Percentiles rank a stretch among this genome's conserved stretches.
Conservation (phyloP, 2,329 filamentous ascomycete species). For the Magnaporthales sp. region DNA sequence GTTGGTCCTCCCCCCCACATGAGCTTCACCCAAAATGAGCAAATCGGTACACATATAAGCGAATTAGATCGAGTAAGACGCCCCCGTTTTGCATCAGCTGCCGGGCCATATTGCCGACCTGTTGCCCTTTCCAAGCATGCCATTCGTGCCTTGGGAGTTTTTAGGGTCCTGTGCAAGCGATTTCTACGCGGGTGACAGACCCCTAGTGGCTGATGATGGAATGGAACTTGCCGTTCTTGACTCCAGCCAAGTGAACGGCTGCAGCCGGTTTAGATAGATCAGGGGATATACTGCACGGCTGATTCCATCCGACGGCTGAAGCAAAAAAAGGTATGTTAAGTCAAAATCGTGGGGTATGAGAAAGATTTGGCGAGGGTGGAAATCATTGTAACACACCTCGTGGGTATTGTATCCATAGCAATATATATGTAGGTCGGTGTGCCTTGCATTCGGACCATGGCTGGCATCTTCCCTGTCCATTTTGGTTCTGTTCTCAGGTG, state of each 20-base stretch:
- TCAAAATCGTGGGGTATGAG: background rate
- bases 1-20: background rate
- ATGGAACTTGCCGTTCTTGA: too few species aligned
- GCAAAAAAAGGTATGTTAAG: background rate
- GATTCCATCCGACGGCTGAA: too few species aligned
- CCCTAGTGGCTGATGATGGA: too few species aligned
- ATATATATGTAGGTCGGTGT: background rate
- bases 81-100: background rate
- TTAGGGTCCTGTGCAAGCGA: too few species aligned
- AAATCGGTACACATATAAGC: background rate
- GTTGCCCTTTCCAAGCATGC: background rate
- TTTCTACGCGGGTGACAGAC: too few species aligned
- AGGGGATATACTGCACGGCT: too few species aligned
- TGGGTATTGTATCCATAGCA: background rate
- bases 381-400: background rate
- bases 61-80: background rate
- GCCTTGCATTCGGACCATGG: background rate
- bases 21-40: background rate
- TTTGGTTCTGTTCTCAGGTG: too few species aligned
- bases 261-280: too few species aligned
- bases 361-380: background rate
- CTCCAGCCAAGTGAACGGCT: too few species aligned
- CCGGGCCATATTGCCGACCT: background rate
- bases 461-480: background rate
- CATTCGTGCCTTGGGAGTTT: background rate